Evolutionary conservation across 257 asterid species (phyloP).

Genomic region (Thymus mandschuricus): DNA sequence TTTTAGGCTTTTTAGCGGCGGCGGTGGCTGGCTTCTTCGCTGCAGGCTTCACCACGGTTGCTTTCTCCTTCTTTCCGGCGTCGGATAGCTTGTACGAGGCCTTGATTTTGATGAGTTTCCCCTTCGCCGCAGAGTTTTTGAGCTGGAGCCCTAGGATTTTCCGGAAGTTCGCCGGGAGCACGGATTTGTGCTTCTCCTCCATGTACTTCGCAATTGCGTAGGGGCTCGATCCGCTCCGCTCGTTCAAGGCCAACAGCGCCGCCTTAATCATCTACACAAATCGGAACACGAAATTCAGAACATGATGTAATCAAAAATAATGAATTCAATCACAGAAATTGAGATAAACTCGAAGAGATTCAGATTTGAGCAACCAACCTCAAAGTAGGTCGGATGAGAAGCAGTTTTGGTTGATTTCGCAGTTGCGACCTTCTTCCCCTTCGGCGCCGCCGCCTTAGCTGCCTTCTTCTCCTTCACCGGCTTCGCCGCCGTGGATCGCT

Average conservation of each 20-base stretch:
- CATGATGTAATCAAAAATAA: not conserved
- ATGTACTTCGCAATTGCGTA: constrained; percentile 69
- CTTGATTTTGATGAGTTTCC: constrained; percentile 65
- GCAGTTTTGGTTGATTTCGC: constrained; percentile 52
- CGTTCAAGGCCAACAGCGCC: constrained; percentile 58
- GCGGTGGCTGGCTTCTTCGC: constrained; percentile 21
- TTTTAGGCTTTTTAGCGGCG: constrained; percentile 15
- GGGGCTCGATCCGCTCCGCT: constrained; percentile 72
- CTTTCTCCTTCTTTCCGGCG: constrained; percentile 38
- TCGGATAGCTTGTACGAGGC: constrained; percentile 72
- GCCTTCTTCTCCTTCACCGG: constrained; percentile 54
- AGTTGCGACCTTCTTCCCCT: constrained; percentile 49
- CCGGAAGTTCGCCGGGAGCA: constrained; percentile 66
- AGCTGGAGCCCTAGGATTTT: constrained; percentile 62
- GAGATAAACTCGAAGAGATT: no score
- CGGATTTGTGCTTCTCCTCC: constrained; percentile 71
- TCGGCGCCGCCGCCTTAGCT: constrained; percentile 51
- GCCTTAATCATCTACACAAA: constrained; percentile 71
- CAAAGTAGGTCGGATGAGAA: constrained; percentile 73
- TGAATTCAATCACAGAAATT: not conserved
- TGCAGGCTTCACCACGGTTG: constrained; percentile 10
- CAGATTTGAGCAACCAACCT: constrained; percentile 33
- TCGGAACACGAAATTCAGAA: no score
- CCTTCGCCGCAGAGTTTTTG: constrained; percentile 64
- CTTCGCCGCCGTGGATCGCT: constrained; percentile 42